Conservation (phyloP, 306 rosid species). For the Castanea crenata region DNA sequence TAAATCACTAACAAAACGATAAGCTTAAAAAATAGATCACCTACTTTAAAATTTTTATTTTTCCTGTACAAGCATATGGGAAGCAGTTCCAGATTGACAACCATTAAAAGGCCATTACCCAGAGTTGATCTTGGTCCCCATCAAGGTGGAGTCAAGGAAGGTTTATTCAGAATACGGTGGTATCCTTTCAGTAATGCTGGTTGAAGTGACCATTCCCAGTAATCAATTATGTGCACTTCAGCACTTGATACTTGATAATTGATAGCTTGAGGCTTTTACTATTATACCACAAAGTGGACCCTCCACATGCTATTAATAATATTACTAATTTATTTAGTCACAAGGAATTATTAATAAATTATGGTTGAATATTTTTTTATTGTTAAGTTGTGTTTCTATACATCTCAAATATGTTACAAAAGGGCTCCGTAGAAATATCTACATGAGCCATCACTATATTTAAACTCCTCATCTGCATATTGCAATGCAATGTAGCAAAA, state of each 20-base stretch:
- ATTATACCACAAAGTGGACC: background rate
- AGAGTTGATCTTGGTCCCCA: background rate
- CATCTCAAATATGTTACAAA: background rate
- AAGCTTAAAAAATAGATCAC: background rate
- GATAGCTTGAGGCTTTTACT: background rate
- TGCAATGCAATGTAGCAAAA: background rate
- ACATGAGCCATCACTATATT: background rate
- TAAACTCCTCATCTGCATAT: background rate
- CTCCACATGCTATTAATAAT: background rate
- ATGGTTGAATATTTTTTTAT: background rate
- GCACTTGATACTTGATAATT: background rate
- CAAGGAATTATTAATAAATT: background rate
- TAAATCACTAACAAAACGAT: background rate
- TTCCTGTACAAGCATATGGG: too few relatives aligned
- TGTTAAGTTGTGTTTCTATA: background rate
- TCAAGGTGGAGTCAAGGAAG: background rate
- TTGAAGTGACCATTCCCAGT: background rate
- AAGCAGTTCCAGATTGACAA: too few relatives aligned
- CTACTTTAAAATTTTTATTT: too few relatives aligned
- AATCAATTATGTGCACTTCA: too few relatives aligned
- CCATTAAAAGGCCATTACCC: background rate
- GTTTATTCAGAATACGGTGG: background rate
- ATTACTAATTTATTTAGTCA: background rate
- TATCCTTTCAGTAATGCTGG: background rate
- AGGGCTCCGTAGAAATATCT: background rate